Evolutionary conservation across 495 filamentous ascomycete genomes (phyloP), one percentile per base, ranked within the genome.

Genomic region (Aspergillus cavernicola): DNA sequence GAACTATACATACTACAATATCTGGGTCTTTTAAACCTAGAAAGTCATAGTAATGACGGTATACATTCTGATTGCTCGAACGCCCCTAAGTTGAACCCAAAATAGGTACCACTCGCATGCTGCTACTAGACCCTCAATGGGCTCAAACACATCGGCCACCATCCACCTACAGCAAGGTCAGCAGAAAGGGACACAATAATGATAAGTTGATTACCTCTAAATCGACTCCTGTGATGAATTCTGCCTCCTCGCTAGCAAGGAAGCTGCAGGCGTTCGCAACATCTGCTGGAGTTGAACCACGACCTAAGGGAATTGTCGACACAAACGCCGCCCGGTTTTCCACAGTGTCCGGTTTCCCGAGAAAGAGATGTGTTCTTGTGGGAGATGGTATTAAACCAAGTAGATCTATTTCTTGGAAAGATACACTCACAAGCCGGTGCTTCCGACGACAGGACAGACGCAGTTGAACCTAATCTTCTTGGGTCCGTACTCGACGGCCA

Each of bases 251-350:
- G 53, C 81, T 84, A 4, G 80, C 82, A 16, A 87, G 67, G 60
- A 80, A 86, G 15, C 77, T 71, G 40, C 74, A 80, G 3, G 82
- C 79, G 55, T 82, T 80, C n/a, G 80, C 80, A 20, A 87, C 73
- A 61, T 87, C 83, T 11, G 63, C 68, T 1, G 79, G 75, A 9
- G 78, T 78, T 7, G 74, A 77, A 8, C 77, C 73, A 29, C 83
- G 69, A 4, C 84, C 83, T 9, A 88, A 69, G 7, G 85, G 85
- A n/a, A 88, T 74, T 10, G 76, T 78, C n/a, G 73, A 73, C 40
- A 83, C 70, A 60, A 87, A 86, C 29, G 74, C 78, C 52, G 81
- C 73, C 44, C 78, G 70, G 53, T 85, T 86, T 62, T 86, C 84
- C 23, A 74, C 73, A 12, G 82, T 87, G 51, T 83, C 71, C 1